Conservation (phyloP, 1,284 basidiomycete species). For the Rhodotorula sp. region DNA sequence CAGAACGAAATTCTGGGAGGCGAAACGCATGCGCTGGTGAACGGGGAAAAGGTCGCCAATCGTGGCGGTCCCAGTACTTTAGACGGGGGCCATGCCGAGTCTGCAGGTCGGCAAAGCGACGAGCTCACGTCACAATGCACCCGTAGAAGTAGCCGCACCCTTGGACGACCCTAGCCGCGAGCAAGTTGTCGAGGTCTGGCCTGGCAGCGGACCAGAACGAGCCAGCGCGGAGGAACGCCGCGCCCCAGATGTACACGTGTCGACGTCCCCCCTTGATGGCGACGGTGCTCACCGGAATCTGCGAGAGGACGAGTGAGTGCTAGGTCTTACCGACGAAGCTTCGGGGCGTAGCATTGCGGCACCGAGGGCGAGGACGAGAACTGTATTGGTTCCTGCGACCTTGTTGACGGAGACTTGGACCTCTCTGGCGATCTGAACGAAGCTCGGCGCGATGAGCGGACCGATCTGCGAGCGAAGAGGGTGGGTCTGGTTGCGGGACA, state of each 20-base stretch:
- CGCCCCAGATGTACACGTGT: constrained; percentile 51
- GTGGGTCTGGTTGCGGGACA: constrained; percentile 49
- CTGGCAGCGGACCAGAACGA: constrained; percentile 5
- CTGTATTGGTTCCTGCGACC: not conserved
- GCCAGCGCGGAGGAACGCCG: constrained; percentile 5
- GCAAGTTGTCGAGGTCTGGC: constrained; percentile 5
- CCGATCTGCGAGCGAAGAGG: constrained; percentile 48
- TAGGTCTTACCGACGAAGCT: constrained; percentile 40
- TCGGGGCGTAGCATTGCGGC: constrained; percentile 48
- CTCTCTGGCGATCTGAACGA: constrained; percentile 48
- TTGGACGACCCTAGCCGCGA: constrained; percentile 3
- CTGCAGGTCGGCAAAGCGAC: not conserved
- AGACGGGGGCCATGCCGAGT: not conserved
- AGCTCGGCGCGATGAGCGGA: constrained; percentile 53
- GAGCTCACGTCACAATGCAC: too few species aligned
- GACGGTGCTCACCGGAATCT: constrained; percentile 52
- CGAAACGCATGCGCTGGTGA: constrained; percentile 46
- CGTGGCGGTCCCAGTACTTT: constrained; percentile 49
- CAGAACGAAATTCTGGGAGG: too few species aligned
- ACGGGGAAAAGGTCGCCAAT: constrained; percentile 54
- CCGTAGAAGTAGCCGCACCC: constrained; percentile 51
- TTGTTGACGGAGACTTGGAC: not conserved
- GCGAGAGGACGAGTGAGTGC: constrained; percentile 49
- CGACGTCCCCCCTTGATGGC: constrained; percentile 55
- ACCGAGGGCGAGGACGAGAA: not conserved